Conservation (phyloP, 2,329 filamentous ascomycete genomes). For the Fusarium multiceps region DNA sequence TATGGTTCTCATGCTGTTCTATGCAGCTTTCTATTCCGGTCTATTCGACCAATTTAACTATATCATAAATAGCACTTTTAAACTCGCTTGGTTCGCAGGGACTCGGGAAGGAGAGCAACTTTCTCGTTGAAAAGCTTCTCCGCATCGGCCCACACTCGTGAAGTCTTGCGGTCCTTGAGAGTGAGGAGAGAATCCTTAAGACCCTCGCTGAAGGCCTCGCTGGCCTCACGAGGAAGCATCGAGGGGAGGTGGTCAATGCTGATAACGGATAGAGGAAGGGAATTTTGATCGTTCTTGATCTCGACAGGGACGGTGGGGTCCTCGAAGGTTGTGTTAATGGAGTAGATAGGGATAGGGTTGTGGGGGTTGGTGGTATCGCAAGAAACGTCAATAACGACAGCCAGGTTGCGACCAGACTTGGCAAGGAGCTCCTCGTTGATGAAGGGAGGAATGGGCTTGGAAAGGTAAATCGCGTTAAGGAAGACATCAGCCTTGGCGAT, state of each 20-base stretch:
- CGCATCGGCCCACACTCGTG: slow-evolving; percentile 85
- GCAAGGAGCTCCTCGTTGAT: slow-evolving; percentile 76
- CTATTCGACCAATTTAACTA: slow-evolving; percentile 25
- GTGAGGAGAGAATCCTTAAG: slow-evolving; percentile 81
- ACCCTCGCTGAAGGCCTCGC: slow-evolving; percentile 83
- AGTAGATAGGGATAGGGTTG: slow-evolving; percentile 82
- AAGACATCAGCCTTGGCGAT: slow-evolving; percentile 81
- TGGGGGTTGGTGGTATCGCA: slow-evolving; percentile 80
- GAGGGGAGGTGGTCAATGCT: slow-evolving; percentile 88
- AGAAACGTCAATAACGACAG: slow-evolving; percentile 82
- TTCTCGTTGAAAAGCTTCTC: slow-evolving; percentile 88
- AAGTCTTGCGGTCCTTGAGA: slow-evolving; percentile 78
- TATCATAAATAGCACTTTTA: slow-evolving; percentile 24
- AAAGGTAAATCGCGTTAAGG: slow-evolving; percentile 82
- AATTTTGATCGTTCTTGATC: slow-evolving; percentile 61
- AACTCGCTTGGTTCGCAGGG: slow-evolving; percentile 38
- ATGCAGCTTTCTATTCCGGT: slow-evolving; percentile 27
- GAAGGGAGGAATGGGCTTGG: slow-evolving; percentile 79
- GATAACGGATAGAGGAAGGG: slow-evolving; percentile 79
- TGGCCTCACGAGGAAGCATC: slow-evolving; percentile 86
- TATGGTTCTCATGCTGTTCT: slow-evolving; percentile 1
- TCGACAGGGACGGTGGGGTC: slow-evolving; percentile 85
- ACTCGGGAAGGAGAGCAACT: slow-evolving; percentile 59
- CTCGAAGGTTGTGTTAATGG: slow-evolving; percentile 85
- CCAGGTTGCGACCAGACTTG: slow-evolving; percentile 74